Conservation (phyloP, 768 basidiomycete genomes). For the Hemileccinum rubropunctum region DNA sequence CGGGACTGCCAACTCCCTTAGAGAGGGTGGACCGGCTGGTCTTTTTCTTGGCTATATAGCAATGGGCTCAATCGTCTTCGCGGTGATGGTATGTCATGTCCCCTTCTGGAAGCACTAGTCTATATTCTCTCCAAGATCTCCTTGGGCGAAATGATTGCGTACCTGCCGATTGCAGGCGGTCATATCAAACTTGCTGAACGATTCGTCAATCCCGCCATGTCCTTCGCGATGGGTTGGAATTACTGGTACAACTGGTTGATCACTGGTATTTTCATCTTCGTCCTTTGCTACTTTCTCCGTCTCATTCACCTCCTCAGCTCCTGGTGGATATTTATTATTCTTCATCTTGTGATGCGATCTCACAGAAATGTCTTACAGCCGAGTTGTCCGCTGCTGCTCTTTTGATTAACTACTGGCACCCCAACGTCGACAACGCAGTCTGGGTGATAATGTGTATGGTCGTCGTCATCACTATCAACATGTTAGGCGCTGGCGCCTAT, state of each 20-base stretch:
- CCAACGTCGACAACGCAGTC: constrained; percentile 55
- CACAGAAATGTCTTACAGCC: constrained; percentile 17
- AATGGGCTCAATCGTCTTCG: constrained; percentile 68
- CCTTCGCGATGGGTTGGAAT: constrained; percentile 54
- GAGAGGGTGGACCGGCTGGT: constrained; percentile 67
- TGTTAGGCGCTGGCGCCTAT: constrained; percentile 74
- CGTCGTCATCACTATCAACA: constrained; percentile 73
- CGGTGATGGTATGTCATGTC: constrained; percentile 56
- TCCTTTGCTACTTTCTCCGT: neutral
- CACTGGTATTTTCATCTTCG: constrained; percentile 10
- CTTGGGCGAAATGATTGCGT: constrained; percentile 61
- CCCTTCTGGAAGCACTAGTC: neutral
- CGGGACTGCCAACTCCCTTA: constrained; percentile 52
- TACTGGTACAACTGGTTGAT: constrained; percentile 44
- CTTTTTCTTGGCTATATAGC: constrained; percentile 67
- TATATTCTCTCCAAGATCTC: constrained; percentile 44
- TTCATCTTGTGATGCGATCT: neutral
- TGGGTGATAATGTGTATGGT: constrained; percentile 80
- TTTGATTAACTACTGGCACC: constrained; percentile 72
- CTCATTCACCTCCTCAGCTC: constrained; percentile 15
- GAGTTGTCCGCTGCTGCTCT: constrained; percentile 53
- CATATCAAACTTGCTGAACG: constrained; percentile 81
- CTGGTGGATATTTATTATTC: constrained; percentile 16
- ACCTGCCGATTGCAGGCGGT: constrained; percentile 74
- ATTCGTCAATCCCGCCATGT: constrained; percentile 75